Evolutionary conservation across 345 rosid genomes (phyloP), one percentile per base, ranked within the genome.

Genomic region (Microcos paniculata): DNA sequence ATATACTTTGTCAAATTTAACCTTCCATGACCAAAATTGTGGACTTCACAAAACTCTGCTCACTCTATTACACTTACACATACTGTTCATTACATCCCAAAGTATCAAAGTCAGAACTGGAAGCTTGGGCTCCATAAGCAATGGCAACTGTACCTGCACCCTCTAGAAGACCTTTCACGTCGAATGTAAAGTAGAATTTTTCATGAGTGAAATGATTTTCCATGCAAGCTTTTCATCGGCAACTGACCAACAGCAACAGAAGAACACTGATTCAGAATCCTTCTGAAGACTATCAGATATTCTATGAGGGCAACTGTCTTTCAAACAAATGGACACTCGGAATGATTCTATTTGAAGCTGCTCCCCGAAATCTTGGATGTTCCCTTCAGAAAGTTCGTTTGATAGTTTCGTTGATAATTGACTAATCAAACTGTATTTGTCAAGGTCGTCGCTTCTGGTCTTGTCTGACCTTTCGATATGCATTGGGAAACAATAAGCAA

Each of bases 191-290:
- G 55, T 42, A 0, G 46, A 45, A 69, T 40, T 77, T 81, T 87
- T 64, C 80, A 87, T 78, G 30, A 77, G 16, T 10, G 89, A 84
- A 65, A 95, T 85, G 53, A 92, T 83, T 80, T 83, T 84, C 98
- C 93, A 80, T 1, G 90, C 98, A 77, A 92, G 88, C 73, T 88
- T 85, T 80, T 87, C 86, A 62, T 96, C 99, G 72, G 81, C 72
- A 6, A 57, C 80, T 38, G 88, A 88, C 99, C 98, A 96, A 46
- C 66, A 77, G 77, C 98, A 96, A 80, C 98, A 96, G 66, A 88
- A 84, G 80, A 79, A 93, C 68, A 83, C 65, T 9, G 80, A n/a
- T 35, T 28, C 70, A 0, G 77, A 48, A 63, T 51, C 56, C 52
- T 64, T 72, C 31, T 24, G 80, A 72, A 62, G 30, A 35, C 46